Evolutionary conservation across 805 yeast genomes (phyloP).

Genomic region (Wickerhamomyces queroliae): DNA sequence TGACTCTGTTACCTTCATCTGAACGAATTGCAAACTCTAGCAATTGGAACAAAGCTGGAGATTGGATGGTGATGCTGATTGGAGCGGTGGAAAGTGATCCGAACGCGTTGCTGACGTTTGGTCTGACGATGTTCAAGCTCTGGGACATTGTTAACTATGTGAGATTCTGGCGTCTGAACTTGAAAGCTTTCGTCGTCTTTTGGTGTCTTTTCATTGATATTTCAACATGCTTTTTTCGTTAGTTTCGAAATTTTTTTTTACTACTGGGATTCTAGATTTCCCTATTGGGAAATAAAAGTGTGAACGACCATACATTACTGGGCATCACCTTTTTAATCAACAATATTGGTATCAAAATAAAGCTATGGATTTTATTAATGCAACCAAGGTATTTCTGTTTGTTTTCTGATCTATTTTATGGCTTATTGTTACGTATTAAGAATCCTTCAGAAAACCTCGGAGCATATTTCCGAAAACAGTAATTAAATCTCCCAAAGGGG

Average conservation of each 20-base stretch:
- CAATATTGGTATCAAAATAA: too few relatives aligned
- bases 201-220: neutral
- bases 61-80: slow-evolving; percentile 50
- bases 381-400: too few relatives aligned
- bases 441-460: too few relatives aligned
- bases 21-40: slow-evolving; percentile 64
- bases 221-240: neutral
- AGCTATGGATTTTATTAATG: too few relatives aligned
- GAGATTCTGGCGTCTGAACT: neutral
- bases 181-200: slow-evolving; percentile 1
- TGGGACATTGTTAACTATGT: slow-evolving; percentile 13
- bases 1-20: slow-evolving; percentile 54
- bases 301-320: too few relatives aligned
- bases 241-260: slow-evolving; percentile 1
- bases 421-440: too few relatives aligned
- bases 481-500: too few relatives aligned
- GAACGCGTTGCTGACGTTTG: slow-evolving; percentile 15
- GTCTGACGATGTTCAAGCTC: slow-evolving; percentile 22
- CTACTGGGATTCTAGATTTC: neutral
- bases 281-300: neutral
- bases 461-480: too few relatives aligned
- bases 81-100: slow-evolving; percentile 32
- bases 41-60: slow-evolving; percentile 70
- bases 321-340: too few relatives aligned
- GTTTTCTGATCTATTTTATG: too few relatives aligned